Conservation (phyloP, 2,329 filamentous ascomycete species). For the Cordyceps tenuipes region DNA sequence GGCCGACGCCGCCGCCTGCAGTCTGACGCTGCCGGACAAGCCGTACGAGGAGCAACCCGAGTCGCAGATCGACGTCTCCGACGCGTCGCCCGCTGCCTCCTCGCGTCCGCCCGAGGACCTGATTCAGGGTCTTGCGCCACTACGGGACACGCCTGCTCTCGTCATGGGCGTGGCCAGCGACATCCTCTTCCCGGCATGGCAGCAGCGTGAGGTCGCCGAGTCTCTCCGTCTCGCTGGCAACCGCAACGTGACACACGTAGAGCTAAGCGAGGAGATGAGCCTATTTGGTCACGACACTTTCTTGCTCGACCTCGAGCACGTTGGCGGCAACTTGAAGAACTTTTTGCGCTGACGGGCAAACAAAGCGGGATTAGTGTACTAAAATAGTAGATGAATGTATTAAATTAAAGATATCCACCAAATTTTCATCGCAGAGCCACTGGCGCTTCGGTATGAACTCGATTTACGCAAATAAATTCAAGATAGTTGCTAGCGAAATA, state of each 20-base stretch:
- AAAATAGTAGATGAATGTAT: not conserved
- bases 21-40: slow-evolving; percentile 68
- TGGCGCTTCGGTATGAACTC: not conserved
- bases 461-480: not conserved
- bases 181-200: slow-evolving; percentile 95
- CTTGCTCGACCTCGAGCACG: slow-evolving; percentile 81
- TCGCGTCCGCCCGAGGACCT: slow-evolving; percentile 68
- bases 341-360: slow-evolving; percentile 48
- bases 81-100: slow-evolving; percentile 20
- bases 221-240: slow-evolving; percentile 73
- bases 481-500: not conserved
- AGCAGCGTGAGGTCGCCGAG: slow-evolving; percentile 88
- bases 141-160: slow-evolving; percentile 72
- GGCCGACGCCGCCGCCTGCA: slow-evolving; percentile 45
- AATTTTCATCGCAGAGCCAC: not conserved
- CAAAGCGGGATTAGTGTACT: not conserved
- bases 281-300: slow-evolving; percentile 97
- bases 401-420: not conserved
- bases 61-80: slow-evolving; percentile 25
- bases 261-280: slow-evolving; percentile 89
- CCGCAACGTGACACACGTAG: slow-evolving; percentile 72
- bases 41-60: slow-evolving; percentile 79
- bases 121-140: slow-evolving; percentile 59
- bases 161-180: slow-evolving; percentile 94
- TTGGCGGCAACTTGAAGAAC: slow-evolving; percentile 71